A percentile compares a stretch with the other conserved stretches of the same genome.
Evolutionary conservation across 331 rosid genomes (phyloP).

Genomic region (Malus hybrid): DNA sequence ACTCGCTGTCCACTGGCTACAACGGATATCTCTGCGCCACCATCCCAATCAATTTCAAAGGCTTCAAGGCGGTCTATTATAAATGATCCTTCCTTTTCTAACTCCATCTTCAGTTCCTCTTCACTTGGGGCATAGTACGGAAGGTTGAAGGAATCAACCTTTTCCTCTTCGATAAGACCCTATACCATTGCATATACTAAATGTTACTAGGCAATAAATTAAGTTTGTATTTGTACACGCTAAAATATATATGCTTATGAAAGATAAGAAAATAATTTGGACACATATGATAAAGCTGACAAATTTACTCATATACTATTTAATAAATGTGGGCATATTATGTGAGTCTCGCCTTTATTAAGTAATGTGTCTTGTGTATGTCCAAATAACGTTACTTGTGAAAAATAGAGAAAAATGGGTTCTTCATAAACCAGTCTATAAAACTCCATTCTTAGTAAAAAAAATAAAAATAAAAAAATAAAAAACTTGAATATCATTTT

Average conservation of each 20-base stretch:
- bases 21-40: background rate
- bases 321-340: too few relatives aligned
- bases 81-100: slow-evolving; percentile 63
- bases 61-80: slow-evolving; percentile 23
- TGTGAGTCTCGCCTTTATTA: too few relatives aligned
- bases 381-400: too few relatives aligned
- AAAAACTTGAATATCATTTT: background rate
- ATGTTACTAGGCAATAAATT: background rate
- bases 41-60: slow-evolving; percentile 56
- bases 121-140: slow-evolving; percentile 57
- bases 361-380: too few relatives aligned
- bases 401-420: background rate
- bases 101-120: slow-evolving; percentile 37
- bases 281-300: too few relatives aligned
- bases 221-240: too few relatives aligned
- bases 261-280: too few relatives aligned
- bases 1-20: slow-evolving; percentile 31
- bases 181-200: background rate
- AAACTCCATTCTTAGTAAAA: background rate
- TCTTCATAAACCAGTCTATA: background rate
- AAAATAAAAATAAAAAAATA: too few relatives aligned
- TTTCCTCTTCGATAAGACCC: slow-evolving; percentile 54
- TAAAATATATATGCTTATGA: too few relatives aligned
- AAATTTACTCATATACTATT: too few relatives aligned
- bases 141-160: slow-evolving; percentile 57